Base-by-base conservation (phyloP, 2,329 filamentous ascomycete genomes). In the Xylariaceae sp. region DNA sequence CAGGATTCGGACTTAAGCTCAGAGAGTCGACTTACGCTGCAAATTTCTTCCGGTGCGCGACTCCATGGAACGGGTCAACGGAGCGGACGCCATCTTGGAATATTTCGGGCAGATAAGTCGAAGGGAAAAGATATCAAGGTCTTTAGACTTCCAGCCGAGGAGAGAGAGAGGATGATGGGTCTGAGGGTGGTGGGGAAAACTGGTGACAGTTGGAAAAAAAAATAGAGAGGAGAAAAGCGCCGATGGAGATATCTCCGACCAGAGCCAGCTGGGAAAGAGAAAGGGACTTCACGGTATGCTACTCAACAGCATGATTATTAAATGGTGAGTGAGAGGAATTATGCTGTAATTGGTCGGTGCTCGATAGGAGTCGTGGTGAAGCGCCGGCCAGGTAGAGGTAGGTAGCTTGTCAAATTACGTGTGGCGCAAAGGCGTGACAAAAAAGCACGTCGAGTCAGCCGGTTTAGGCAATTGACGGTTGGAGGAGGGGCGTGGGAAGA, bases 31-130 rank as follows among this genome's bases (percentile, higher is more conserved):
- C 88, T 86, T 81, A 92, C 89, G 85, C 77, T 94, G 90, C 72
- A 92, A 92, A 72, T 80, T 86, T 73, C 90, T 83, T 69, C 89
- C 89, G 57, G 84, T 87, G 70, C 89, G 84, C 63, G 89, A 90
- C 78, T 92, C 82, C 85, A 87, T 88, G 55, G 83, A 77, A 68
- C 83, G 83, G 69, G 71, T 77, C 62, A 67, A 74, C 45, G 71
- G 70, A 58, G 61, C 55, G 60, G 68, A 69, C 48, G 67, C 71
- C 71, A 73, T 71, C 57, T 64, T 69, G 51, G 60, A 60, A 53
- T 56, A 49, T 61, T 58, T 53, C 65, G 63, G 55, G 11, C 48
- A 53, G 59, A 59, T 51, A 49, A 55, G 47, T 56, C 58, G 55
- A 56, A 41, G 41, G 61, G 58, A 63, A 53, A 45, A 50, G 18